Conservation (phyloP, 805 yeast species). For the Teunomyces cretensis region DNA sequence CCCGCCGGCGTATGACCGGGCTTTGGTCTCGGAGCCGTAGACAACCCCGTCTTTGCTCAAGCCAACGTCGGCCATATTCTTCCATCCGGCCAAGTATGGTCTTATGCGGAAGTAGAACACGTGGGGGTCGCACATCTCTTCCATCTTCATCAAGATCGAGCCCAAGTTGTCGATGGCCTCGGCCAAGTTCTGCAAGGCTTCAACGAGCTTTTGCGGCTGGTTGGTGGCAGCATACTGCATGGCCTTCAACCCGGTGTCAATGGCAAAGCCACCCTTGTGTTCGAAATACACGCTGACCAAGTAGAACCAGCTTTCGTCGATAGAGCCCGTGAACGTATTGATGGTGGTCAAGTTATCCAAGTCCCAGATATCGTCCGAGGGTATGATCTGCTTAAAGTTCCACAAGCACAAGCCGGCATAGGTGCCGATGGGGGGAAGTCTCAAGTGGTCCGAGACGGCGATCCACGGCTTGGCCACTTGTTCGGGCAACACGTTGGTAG, state of each 20-base stretch:
- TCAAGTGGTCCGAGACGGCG: constrained; percentile 54
- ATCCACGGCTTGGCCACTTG: constrained; percentile 72
- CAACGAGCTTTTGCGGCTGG: constrained; percentile 41
- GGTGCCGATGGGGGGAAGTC: constrained; percentile 83
- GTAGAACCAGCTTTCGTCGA: constrained; percentile 94
- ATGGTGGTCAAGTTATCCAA: constrained; percentile 74
- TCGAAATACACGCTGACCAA: constrained; percentile 86
- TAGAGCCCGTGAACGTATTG: constrained; percentile 83
- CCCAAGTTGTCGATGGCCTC: constrained; percentile 74
- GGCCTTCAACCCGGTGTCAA: constrained; percentile 67
- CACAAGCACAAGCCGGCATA: constrained; percentile 86
- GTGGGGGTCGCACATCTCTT: constrained; percentile 93
- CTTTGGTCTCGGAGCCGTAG: constrained; percentile 64
- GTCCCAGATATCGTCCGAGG: constrained; percentile 44
- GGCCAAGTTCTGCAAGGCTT: constrained; percentile 62
- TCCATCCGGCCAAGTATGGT: constrained; percentile 94
- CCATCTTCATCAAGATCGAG: constrained; percentile 73
- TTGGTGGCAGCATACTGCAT: constrained; percentile 53
- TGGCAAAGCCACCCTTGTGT: constrained; percentile 70
- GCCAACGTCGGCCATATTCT: constrained; percentile 85
- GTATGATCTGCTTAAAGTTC: constrained; percentile 73
- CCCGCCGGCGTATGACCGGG: constrained; percentile 75
- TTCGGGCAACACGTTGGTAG: constrained; percentile 62
- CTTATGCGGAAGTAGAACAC: constrained; percentile 82
- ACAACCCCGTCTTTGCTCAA: constrained; percentile 65